Conservation (phyloP, 805 yeast genomes). For the Pichia membranifaciens region DNA sequence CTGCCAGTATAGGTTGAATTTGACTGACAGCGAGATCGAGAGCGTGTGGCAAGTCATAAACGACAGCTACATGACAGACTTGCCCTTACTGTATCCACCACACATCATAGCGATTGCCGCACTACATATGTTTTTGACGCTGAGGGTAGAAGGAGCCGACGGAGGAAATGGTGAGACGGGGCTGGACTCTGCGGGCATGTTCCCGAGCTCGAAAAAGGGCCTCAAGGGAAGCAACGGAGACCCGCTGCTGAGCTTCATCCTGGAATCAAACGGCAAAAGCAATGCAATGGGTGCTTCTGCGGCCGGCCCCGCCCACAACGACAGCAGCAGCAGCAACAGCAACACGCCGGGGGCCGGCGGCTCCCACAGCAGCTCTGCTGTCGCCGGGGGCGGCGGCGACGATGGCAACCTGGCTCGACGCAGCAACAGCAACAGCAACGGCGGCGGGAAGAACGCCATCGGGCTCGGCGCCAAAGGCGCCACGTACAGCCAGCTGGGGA, state of each 20-base stretch:
- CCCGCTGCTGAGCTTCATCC: neutral
- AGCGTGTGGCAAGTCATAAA: constrained; percentile 85
- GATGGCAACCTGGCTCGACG: neutral
- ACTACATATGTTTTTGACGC: constrained; percentile 54
- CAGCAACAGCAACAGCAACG: neutral
- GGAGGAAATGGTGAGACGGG: neutral
- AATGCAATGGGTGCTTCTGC: neutral
- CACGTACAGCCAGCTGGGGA: neutral
- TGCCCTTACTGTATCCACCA: constrained; percentile 80
- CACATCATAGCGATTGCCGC: constrained; percentile 81
- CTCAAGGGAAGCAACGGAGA: neutral
- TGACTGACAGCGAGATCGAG: constrained; percentile 67
- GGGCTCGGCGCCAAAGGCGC: no score
- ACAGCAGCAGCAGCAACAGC: neutral
- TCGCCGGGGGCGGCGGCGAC: neutral
- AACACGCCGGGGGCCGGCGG: neutral
- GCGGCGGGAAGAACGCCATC: neutral
- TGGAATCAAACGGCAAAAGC: neutral
- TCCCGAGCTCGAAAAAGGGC: neutral
- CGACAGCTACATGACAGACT: constrained; percentile 84
- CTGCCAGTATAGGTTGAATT: constrained; percentile 15
- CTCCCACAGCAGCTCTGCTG: no score
- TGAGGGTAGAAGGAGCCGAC: neutral
- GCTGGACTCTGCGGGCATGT: neutral
- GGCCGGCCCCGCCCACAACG: neutral